Conservation (phyloP, 2,329 filamentous ascomycete genomes). For the Fusarium secorum region DNA sequence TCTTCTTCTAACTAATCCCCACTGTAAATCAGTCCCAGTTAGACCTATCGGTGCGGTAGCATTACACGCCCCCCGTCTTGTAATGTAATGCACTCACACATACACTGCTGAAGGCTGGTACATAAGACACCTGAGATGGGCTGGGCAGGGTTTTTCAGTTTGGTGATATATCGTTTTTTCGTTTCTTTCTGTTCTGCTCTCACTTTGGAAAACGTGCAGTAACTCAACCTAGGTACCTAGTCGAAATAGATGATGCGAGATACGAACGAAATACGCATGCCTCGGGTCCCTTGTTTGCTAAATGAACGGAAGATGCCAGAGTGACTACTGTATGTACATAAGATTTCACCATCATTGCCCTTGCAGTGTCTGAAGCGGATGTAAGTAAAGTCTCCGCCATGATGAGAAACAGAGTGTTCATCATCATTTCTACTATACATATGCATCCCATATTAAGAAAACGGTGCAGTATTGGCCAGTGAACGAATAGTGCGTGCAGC, state of each 20-base stretch:
- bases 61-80: slow-evolving; percentile 2
- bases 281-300: not conserved
- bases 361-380: not conserved
- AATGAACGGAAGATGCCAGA: not conserved
- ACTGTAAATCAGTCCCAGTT: not conserved
- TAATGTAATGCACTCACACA: not conserved
- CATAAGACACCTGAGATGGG: slow-evolving; percentile 31
- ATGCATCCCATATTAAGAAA: not conserved
- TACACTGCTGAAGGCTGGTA: slow-evolving; percentile 11
- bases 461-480: not conserved
- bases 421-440: not conserved
- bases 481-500: not conserved
- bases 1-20: not conserved
- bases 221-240: not conserved
- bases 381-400: not conserved
- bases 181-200: not conserved
- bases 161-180: slow-evolving; percentile 24
- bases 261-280: not conserved
- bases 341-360: not conserved
- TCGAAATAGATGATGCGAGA: not conserved
- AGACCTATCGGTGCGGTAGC: not conserved
- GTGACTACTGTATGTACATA: not conserved
- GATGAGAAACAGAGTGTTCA: slow-evolving; percentile 1
- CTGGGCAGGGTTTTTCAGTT: not conserved
- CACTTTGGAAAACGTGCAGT: not conserved